These are phyloP conservation scores for Friedmanniomyces simplex DNA, from an alignment of 495 filamentous ascomycete genomes.

Conservation along the genomic window DNA sequence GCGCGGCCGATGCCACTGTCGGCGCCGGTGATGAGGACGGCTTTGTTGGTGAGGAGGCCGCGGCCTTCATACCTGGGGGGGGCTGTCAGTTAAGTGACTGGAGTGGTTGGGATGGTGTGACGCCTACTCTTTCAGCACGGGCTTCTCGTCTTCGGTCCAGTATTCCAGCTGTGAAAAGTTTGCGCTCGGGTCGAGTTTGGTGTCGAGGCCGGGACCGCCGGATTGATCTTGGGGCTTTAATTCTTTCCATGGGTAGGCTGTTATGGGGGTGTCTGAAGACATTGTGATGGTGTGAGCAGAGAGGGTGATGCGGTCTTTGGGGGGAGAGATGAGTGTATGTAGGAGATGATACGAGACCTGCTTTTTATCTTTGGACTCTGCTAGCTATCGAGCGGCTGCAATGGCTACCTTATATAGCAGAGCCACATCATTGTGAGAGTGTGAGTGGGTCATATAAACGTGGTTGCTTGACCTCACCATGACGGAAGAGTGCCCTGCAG, in stretches of 20 bases:
- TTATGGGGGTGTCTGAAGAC: background rate
- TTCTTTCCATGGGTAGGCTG: slow-evolving; percentile 7
- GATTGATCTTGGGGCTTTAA: slow-evolving; percentile 14
- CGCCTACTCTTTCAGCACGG: slow-evolving; percentile 18
- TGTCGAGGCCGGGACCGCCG: slow-evolving; percentile 21
- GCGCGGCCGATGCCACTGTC: slow-evolving; percentile 29
- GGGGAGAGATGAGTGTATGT: background rate
- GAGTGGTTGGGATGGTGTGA: background rate
- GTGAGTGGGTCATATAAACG: background rate
- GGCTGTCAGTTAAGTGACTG: background rate
- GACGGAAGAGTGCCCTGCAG: background rate
- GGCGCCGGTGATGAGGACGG: slow-evolving; percentile 18
- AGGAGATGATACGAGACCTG: background rate
- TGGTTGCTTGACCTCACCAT: background rate
- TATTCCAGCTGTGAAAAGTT: slow-evolving; percentile 21
- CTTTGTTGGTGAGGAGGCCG: slow-evolving; percentile 22
- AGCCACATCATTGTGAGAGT: background rate
- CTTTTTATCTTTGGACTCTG: background rate
- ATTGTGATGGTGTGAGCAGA: background rate
- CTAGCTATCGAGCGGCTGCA: background rate
- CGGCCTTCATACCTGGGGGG: slow-evolving; percentile 13
- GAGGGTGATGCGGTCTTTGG: background rate
- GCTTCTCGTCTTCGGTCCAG: slow-evolving; percentile 19
- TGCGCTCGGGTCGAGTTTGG: slow-evolving; percentile 17
- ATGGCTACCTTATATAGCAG: background rate